Evolutionary conservation across 139 green algal species (phyloP).

Genomic region (Micractinium conductrix): DNA sequence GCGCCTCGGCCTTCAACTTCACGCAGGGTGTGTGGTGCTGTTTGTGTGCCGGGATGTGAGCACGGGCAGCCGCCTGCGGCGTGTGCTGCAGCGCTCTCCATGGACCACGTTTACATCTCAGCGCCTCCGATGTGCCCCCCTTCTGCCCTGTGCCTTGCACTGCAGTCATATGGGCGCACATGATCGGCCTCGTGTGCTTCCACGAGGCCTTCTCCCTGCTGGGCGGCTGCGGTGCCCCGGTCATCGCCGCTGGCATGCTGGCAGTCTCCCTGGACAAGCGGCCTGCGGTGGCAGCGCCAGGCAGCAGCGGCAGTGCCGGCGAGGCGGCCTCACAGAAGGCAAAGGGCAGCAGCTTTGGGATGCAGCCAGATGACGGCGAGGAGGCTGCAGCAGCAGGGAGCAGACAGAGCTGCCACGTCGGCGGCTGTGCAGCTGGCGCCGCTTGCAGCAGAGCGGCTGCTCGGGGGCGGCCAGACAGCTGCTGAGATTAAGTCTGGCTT

Average conservation of each 20-base stretch:
- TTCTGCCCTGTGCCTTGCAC: too few relatives aligned
- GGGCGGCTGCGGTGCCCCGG: slow-evolving; percentile 5
- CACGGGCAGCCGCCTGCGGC: too few relatives aligned
- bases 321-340: background rate
- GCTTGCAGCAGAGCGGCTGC: too few relatives aligned
- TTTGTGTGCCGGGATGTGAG: too few relatives aligned
- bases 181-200: slow-evolving; percentile 37
- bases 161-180: slow-evolving; percentile 2
- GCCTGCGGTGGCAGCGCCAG: background rate
- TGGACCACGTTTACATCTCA: background rate
- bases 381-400: background rate
- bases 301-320: too few relatives aligned
- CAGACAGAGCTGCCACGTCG: background rate
- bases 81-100: background rate
- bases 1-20: slow-evolving; percentile 47
- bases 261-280: slow-evolving; percentile 32
- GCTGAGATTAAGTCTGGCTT: background rate
- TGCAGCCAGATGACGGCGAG: background rate
- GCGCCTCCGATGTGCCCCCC: background rate
- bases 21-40: slow-evolving; percentile 39
- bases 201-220: slow-evolving; percentile 19
- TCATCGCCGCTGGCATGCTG: slow-evolving; percentile 43
- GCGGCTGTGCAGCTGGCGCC: background rate
- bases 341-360: slow-evolving; percentile 16
- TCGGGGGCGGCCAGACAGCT: too few relatives aligned